phyloP scores from a whole-genome alignment of 768 basidiomycete genomes.

The Pisolithus albus region DNA sequence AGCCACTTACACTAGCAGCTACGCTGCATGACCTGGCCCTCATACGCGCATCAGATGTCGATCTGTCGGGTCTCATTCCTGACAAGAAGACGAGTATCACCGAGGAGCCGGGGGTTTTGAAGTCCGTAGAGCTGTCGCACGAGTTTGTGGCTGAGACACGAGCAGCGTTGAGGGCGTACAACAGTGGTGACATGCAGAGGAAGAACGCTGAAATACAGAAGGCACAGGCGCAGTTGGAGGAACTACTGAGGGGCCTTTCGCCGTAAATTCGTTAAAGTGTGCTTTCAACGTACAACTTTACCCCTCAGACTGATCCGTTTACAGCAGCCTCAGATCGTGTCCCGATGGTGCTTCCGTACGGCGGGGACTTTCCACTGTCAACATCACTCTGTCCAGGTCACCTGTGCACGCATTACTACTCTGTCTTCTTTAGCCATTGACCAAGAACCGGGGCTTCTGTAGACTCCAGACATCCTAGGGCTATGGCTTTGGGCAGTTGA shows the following conservation, averaged over 20 bases:
- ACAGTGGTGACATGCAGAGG: conserved; percentile 45
- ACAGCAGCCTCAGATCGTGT: too few species aligned
- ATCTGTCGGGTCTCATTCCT: conserved; percentile 30
- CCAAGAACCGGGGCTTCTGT: too few species aligned
- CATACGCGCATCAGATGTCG: conserved; percentile 51
- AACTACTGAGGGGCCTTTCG: conserved; percentile 34
- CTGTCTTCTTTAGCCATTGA: too few species aligned
- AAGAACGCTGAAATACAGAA: conserved; percentile 52
- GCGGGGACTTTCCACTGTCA: too few species aligned
- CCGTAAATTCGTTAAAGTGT: conserved; percentile 4
- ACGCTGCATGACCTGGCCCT: conserved; percentile 69
- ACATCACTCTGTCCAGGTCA: too few species aligned
- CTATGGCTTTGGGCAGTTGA: too few species aligned
- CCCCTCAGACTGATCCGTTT: too few species aligned
- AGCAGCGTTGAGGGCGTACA: conserved; percentile 46
- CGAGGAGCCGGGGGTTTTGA: conserved; percentile 2
- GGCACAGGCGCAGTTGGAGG: conserved; percentile 49
- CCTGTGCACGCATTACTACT: too few species aligned
- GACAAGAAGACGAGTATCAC: not conserved
- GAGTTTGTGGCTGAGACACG: conserved; percentile 55
- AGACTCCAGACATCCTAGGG: too few species aligned
- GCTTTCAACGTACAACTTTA: not conserved
- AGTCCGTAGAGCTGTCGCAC: conserved; percentile 39
- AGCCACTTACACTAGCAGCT: conserved; percentile 51
- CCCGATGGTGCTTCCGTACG: too few species aligned